Conservation (phyloP, 306 rosid genomes). For the Pueraria montana region DNA sequence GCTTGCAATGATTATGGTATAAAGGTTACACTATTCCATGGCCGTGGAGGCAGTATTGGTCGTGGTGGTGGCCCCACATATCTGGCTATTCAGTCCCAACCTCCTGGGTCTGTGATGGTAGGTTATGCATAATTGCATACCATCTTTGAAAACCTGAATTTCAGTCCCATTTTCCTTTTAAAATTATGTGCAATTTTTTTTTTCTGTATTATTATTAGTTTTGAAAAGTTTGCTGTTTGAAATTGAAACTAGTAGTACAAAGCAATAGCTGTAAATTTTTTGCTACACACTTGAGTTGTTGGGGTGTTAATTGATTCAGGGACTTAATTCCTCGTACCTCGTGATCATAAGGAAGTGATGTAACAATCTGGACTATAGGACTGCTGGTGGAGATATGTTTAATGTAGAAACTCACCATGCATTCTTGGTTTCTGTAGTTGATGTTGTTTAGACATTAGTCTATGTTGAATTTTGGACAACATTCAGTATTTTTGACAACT, state of each 20-base stretch:
- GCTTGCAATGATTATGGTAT: constrained; percentile 90
- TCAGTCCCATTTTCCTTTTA: constrained; percentile 6
- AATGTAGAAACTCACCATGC: not conserved
- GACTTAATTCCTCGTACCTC: constrained; percentile 18
- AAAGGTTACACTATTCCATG: constrained; percentile 90
- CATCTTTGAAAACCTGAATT: constrained; percentile 7
- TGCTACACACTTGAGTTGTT: not conserved
- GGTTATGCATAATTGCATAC: constrained; percentile 40
- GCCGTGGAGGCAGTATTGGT: constrained; percentile 97
- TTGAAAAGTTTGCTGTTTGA: not conserved
- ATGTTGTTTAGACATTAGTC: not conserved
- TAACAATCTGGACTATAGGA: not conserved
- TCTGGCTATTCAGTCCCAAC: constrained; percentile 98
- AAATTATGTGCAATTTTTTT: not conserved
- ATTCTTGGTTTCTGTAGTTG: constrained; percentile 31
- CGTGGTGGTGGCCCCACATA: constrained; percentile 99
- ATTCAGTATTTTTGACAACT: not conserved
- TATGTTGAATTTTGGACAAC: constrained; percentile 29
- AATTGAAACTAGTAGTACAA: constrained; percentile 34
- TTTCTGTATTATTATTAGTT: not conserved
- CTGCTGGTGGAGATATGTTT: not conserved
- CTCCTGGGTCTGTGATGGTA: constrained; percentile 98
- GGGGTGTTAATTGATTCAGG: constrained; percentile 1
- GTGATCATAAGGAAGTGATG: not conserved
- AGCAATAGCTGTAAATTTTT: not conserved